Percentiles rank a stretch among this genome's conserved stretches.
Conservation (phyloP, 2,329 filamentous ascomycete genomes). For the Shiraia bambusicola region DNA sequence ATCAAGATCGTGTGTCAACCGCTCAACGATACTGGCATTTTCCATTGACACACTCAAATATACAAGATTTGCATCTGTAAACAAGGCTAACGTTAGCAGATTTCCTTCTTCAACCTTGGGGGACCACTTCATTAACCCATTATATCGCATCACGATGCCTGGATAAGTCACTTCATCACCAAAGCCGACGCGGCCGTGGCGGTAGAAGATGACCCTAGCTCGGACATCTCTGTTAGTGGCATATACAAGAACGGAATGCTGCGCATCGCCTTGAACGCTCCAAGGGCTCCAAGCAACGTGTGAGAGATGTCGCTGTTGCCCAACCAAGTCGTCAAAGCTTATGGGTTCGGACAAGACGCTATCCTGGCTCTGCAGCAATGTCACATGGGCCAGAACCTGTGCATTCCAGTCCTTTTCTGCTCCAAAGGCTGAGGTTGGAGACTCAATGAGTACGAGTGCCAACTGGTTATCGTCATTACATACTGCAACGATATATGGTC, state of each 20-base stretch:
- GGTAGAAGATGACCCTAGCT: conserved; percentile 23
- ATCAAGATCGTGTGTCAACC: conserved; percentile 39
- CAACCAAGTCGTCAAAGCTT: conserved; percentile 34
- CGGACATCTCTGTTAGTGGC: conserved; percentile 38
- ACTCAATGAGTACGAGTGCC: conserved; percentile 39
- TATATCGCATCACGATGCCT: conserved; percentile 22
- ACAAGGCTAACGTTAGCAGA: conserved; percentile 32
- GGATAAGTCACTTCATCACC: conserved; percentile 27
- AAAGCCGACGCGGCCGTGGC: conserved; percentile 15
- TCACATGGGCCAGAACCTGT: conserved; percentile 29
- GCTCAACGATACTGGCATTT: conserved; percentile 25
- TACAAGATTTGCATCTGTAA: conserved; percentile 31
- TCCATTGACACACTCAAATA: conserved; percentile 25
- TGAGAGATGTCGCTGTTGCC: conserved; percentile 36
- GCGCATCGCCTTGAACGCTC: conserved; percentile 17
- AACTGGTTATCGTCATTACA: conserved; percentile 48
- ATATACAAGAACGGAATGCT: conserved; percentile 40
- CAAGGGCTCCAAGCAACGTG: conserved; percentile 47
- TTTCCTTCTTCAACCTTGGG: conserved; percentile 15
- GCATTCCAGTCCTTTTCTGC: conserved; percentile 29
- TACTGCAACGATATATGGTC: conserved; percentile 40
- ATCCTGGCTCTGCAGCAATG: conserved; percentile 15
- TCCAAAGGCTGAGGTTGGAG: conserved; percentile 41
- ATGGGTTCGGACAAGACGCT: conserved; percentile 14
- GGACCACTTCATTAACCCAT: conserved; percentile 36